Percentiles rank a stretch among this genome's conserved stretches.
Evolutionary conservation across 495 filamentous ascomycete species (phyloP).

Genomic region (Pseudomonodictys pantanalensis): DNA sequence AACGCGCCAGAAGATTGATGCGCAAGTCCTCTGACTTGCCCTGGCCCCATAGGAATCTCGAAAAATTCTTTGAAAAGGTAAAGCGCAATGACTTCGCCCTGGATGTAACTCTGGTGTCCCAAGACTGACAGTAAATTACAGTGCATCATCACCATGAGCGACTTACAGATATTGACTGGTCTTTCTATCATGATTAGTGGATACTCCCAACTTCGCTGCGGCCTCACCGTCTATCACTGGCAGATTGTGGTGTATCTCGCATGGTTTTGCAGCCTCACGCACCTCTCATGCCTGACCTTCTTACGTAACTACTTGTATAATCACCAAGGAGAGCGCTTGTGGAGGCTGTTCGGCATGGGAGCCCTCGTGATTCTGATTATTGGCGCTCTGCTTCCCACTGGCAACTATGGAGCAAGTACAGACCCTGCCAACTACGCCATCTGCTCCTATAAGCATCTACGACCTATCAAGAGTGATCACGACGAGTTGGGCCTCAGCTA

Average conservation of each 20-base stretch:
- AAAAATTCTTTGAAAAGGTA: too few relatives aligned
- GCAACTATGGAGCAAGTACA: slow-evolving; percentile 1
- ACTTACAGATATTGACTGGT: slow-evolving; percentile 10
- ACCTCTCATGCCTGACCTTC: slow-evolving; percentile 1
- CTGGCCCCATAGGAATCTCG: too few relatives aligned
- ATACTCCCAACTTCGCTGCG: slow-evolving; percentile 5
- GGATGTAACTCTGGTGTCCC: too few relatives aligned
- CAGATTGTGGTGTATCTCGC: neutral
- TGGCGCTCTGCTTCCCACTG: neutral
- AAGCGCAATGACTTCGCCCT: too few relatives aligned
- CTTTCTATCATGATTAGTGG: slow-evolving; percentile 12
- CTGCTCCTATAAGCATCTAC: too few relatives aligned
- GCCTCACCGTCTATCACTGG: slow-evolving; percentile 11
- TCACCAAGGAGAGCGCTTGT: neutral
- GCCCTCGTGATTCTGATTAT: neutral
- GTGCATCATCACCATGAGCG: slow-evolving; percentile 2
- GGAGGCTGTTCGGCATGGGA: slow-evolving; percentile 3
- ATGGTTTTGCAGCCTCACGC: slow-evolving; percentile 9
- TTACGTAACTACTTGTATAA: slow-evolving; percentile 1
- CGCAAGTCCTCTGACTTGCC: too few relatives aligned
- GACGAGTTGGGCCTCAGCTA: too few relatives aligned
- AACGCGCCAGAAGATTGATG: too few relatives aligned
- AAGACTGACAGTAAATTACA: too few relatives aligned
- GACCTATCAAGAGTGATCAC: too few relatives aligned
- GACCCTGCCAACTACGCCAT: too few relatives aligned